phyloP scores from a whole-genome alignment of 2,329 filamentous ascomycete species.

The Colletotrichum aenigma region DNA sequence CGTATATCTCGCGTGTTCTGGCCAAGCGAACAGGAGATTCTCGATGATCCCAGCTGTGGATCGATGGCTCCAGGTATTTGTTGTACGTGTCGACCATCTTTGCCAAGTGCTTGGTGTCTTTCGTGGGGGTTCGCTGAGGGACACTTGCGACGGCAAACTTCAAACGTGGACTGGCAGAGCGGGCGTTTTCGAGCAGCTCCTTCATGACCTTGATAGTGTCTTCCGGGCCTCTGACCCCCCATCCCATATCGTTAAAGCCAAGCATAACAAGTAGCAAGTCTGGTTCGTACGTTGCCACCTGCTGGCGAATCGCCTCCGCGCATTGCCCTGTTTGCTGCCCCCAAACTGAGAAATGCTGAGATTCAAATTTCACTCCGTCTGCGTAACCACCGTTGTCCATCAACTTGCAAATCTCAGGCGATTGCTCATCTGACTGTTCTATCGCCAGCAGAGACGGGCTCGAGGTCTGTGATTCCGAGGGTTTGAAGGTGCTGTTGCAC shows the following conservation, averaged over 20 bases:
- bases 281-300: slow-evolving; percentile 31
- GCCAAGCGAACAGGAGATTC: slow-evolving; percentile 36
- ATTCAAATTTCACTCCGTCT: slow-evolving; percentile 29
- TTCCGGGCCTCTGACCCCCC: slow-evolving; percentile 25
- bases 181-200: slow-evolving; percentile 32
- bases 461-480: not conserved
- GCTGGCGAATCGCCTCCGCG: slow-evolving; percentile 29
- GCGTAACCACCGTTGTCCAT: slow-evolving; percentile 33
- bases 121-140: slow-evolving; percentile 26
- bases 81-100: slow-evolving; percentile 30
- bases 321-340: slow-evolving; percentile 35
- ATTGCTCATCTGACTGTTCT: not conserved
- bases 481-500: slow-evolving; percentile 35
- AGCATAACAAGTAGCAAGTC: slow-evolving; percentile 37
- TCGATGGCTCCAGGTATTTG: slow-evolving; percentile 22
- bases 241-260: slow-evolving; percentile 39
- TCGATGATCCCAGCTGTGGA: slow-evolving; percentile 26
- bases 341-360: slow-evolving; percentile 36
- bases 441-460: slow-evolving; percentile 17
- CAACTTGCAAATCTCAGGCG: not conserved
- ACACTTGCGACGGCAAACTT: slow-evolving; percentile 34
- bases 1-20: slow-evolving; percentile 33
- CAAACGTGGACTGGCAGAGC: slow-evolving; percentile 28
- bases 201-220: slow-evolving; percentile 26
- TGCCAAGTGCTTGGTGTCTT: slow-evolving; percentile 27